Percentiles rank a stretch among this genome's conserved stretches.
Evolutionary conservation across 306 rosid species (phyloP).

Genomic region (Vigna trinervia): DNA sequence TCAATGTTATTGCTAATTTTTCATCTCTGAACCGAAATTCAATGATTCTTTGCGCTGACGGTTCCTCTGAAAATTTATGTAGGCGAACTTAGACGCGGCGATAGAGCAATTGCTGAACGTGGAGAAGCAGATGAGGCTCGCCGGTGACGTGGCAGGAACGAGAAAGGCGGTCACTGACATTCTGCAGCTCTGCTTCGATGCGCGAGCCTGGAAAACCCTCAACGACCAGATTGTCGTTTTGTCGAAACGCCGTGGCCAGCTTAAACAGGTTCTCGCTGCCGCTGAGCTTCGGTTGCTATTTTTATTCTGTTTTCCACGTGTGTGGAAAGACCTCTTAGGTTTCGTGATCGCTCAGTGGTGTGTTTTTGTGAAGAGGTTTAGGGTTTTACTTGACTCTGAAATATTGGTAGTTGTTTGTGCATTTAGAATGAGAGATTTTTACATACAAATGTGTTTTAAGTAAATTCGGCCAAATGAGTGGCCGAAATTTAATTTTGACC

Average conservation of each 20-base stretch:
- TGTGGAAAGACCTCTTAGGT: background rate
- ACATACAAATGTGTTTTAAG: background rate
- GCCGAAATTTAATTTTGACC: background rate
- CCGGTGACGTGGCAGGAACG: slow-evolving; percentile 82
- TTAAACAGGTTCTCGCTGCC: slow-evolving; percentile 67
- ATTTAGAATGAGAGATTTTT: slow-evolving; percentile 17
- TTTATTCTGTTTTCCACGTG: background rate
- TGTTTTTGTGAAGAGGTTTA: slow-evolving; percentile 22
- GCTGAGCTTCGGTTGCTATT: background rate
- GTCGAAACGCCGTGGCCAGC: slow-evolving; percentile 96
- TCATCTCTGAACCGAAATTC: background rate
- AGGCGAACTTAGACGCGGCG: slow-evolving; percentile 73
- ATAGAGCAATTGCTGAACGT: slow-evolving; percentile 82
- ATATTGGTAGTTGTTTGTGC: background rate
- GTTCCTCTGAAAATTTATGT: slow-evolving; percentile 16
- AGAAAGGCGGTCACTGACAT: slow-evolving; percentile 84
- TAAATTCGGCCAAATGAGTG: background rate
- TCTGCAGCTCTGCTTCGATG: slow-evolving; percentile 80
- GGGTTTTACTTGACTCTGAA: slow-evolving; percentile 36
- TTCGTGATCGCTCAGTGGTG: background rate
- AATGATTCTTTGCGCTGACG: background rate
- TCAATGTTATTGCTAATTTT: background rate
- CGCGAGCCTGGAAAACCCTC: slow-evolving; percentile 84
- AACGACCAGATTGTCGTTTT: slow-evolving; percentile 89
- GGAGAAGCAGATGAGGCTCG: slow-evolving; percentile 87